Base-by-base conservation (phyloP, 495 filamentous ascomycete genomes). In the Hypomontagnella monticulosa region DNA sequence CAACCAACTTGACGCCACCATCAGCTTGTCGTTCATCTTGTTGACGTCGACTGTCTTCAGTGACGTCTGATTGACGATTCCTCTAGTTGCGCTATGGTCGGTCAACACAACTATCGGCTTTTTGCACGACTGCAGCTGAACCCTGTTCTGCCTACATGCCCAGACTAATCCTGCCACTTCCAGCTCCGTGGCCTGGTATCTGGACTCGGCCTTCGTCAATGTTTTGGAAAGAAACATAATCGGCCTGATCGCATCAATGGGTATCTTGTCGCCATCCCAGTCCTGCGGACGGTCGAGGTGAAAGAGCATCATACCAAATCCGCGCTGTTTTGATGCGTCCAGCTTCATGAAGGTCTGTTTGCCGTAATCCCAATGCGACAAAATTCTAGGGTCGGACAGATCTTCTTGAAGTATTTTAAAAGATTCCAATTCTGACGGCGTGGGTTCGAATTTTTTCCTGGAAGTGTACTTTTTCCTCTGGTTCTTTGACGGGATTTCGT, bases 241-340 rank as follows among this genome's bases (percentile, higher is more conserved):
- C 1, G 53, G 53, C 14, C 19, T 12, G 4, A 57, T 33, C 1
- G 7, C 7, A 11, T 47, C n/a, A 3, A 33, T 10, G 4, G n/a
- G 2, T 12, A 57, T 36, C 3, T 20, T 11, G 1, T 6, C 3
- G 5, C 30, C 41, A 16, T 57, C 37, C 53, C 41, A 57, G 19
- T n/a, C n/a, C n/a, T n/a, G n/a, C 8, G 23, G 23, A 2, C 18
- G 11, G 0, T n/a, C 9, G 10, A 34, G 9, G 10, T 57, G 53
- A 15, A 47, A 57, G 1, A 43, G 3, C 30, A 57, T 37, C 3
- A 57, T 9, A 1, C 37, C 41, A 30, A 36, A 57, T 18, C 53
- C 41, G 32, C 53, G 41, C 12, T 47, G 12, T 10, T 36, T 19
- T 0, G 53, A 19, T 2, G 53, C 53, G 15, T 57, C 53, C 7